A percentile compares a stretch with the other conserved stretches of the same genome.
Conservation (phyloP, 306 rosid genomes). For the Begonia masoniana region DNA sequence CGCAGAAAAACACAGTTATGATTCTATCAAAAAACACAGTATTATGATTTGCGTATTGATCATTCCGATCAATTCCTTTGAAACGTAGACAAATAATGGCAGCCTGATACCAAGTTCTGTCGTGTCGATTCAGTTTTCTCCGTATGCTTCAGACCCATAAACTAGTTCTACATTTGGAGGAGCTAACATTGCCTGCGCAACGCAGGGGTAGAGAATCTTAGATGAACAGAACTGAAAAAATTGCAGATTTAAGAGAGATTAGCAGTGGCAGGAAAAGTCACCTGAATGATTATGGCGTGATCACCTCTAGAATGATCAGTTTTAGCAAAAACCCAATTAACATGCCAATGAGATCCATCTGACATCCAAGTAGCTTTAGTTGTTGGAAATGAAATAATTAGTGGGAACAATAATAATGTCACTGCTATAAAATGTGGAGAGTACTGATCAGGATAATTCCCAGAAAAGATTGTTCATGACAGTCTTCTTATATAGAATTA, state of each 20-base stretch:
- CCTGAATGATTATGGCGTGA: conserved; percentile 84
- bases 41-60: conserved; percentile 75
- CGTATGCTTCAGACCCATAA: conserved; percentile 60
- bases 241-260: no score
- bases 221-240: no score
- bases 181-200: conserved; percentile 68
- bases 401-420: no score
- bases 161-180: conserved; percentile 68
- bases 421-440: no score
- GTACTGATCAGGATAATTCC: no score
- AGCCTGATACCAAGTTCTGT: conserved; percentile 54
- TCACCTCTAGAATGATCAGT: conserved; percentile 73
- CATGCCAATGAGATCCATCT: conserved; percentile 85
- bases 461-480: no score
- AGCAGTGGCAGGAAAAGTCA: conserved; percentile 5
- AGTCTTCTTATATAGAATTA: no score
- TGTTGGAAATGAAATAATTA: no score
- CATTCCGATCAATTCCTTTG: conserved; percentile 83
- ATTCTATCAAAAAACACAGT: conserved; percentile 86
- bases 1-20: no score
- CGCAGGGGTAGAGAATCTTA: not conserved
- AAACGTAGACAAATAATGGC: conserved; percentile 76
- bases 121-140: conserved; percentile 54
- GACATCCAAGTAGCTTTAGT: conserved; percentile 94
- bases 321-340: conserved; percentile 68